Evolutionary conservation across 2,329 filamentous ascomycete species (phyloP).

Genomic region (Triangularia verruculosa): DNA sequence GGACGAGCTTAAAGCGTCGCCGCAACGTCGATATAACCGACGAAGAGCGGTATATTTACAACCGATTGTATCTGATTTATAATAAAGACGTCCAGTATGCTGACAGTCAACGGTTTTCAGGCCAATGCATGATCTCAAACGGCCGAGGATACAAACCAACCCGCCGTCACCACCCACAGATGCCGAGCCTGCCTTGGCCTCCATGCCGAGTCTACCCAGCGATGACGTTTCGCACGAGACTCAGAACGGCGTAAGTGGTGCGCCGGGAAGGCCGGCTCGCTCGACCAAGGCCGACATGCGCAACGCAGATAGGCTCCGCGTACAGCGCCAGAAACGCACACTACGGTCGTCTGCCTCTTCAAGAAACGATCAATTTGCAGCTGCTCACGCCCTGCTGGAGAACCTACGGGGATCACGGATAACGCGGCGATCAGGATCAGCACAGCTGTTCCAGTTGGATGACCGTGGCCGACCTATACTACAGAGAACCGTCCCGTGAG

Average conservation of each 20-base stretch:
- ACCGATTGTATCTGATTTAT: slow-evolving; percentile 3
- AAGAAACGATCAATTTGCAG: slow-evolving; percentile 3
- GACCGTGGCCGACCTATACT: slow-evolving; percentile 6
- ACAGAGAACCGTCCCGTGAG: neutral
- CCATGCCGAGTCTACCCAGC: slow-evolving; percentile 1
- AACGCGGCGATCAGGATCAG: slow-evolving; percentile 2
- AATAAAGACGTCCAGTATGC: neutral
- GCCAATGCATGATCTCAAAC: slow-evolving; percentile 6
- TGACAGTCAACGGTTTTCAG: slow-evolving; percentile 2
- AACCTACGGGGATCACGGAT: slow-evolving; percentile 4
- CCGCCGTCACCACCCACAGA: slow-evolving; percentile 1
- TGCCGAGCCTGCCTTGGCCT: slow-evolving; percentile 1
- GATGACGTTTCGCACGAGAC: neutral
- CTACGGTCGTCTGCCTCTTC: slow-evolving; percentile 2
- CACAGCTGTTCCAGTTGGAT: slow-evolving; percentile 5
- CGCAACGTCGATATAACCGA: neutral
- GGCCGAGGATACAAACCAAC: slow-evolving; percentile 4
- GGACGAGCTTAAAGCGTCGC: neutral
- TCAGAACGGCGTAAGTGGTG: neutral
- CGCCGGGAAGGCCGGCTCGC: neutral
- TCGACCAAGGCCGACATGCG: neutral
- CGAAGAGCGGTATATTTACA: neutral
- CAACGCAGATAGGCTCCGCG: slow-evolving; percentile 3
- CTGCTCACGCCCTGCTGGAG: neutral
- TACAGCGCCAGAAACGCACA: slow-evolving; percentile 5